Evolutionary conservation across 495 filamentous ascomycete genomes (phyloP), one percentile per base, ranked within the genome.

Genomic region (Thermochaetoides thermophila): DNA sequence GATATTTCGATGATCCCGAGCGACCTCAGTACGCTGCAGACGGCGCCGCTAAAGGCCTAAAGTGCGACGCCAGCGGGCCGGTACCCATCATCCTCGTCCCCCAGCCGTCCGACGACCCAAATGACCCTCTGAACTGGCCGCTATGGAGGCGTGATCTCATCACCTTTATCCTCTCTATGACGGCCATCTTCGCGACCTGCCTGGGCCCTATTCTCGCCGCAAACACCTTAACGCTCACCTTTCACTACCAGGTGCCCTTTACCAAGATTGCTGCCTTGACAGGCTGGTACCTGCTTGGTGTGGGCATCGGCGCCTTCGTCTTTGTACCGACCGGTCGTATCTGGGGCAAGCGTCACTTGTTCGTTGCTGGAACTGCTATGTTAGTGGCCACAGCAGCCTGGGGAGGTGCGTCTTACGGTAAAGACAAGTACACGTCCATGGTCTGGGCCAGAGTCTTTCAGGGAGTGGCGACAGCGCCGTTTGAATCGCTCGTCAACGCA

Each of bases 311-410:
- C 5, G 84, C 80, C 7, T 71, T 87, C 43, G 53, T 93, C 16
- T 81, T 85, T 46, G 85, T 95, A 6, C 79, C 86, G 0, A 80
- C 78, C 1, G 82, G 84, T n/a, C 68, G 84, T 32, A 73, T 94
- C 42, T 93, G 81, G 80, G 86, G 86, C 17, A 94, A 92, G 52
- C 68, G 86, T 12, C 86, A 95, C 62, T 52, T 81, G 4, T 95
- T 87, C 53, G 44, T 95, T 15, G 46, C 84, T n/a, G 86, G 81
- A 1, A 76, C 78, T 14, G 26, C 84, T 12, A 61, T 92, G 39
- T 63, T 92, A 42, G 66, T 87, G 17, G 50, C 66, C 16, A 79
- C 78, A 28, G 72, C 72, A 37, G 67, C 68, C 2, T 95, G 86
- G 86, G 84, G 71, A 16, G 86, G 84, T n/a, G 72, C 60, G 0